Evolutionary conservation across 2,329 filamentous ascomycete species (phyloP).

Genomic region (Periglandula ipomoeae): DNA sequence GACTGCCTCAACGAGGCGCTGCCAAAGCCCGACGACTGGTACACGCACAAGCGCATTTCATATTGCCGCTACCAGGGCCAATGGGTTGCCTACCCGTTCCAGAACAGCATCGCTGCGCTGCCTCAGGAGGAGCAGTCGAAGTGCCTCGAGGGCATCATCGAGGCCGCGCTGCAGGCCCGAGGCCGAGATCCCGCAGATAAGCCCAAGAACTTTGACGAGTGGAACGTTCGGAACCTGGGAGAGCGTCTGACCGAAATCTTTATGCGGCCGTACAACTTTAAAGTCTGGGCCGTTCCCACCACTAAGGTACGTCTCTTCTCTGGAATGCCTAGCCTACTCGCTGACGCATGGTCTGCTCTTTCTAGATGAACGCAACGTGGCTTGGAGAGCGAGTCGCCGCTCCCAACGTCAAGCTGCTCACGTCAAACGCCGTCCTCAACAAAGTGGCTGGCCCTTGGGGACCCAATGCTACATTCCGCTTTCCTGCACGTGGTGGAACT

Average conservation of each 20-base stretch:
- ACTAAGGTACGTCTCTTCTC: neutral
- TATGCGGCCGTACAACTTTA: neutral
- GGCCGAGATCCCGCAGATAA: too few species aligned
- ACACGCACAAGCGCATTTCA: slow-evolving; percentile 94
- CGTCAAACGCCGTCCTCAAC: neutral
- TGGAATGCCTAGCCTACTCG: neutral
- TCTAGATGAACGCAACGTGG: neutral
- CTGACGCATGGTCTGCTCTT: too few species aligned
- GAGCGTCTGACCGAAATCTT: neutral
- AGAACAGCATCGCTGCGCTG: slow-evolving; percentile 99
- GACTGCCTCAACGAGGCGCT: slow-evolving; percentile 97
- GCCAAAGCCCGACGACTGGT: slow-evolving; percentile 92
- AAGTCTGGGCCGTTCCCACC: neutral
- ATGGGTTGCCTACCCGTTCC: slow-evolving; percentile 99
- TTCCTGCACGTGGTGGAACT: neutral
- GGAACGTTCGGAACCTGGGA: neutral
- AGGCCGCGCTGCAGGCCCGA: neutral
- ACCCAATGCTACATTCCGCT: neutral
- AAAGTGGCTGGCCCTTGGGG: neutral
- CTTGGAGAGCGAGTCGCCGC: neutral
- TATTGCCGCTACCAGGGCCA: slow-evolving; percentile 94
- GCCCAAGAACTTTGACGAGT: neutral
- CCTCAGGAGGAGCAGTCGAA: slow-evolving; percentile 94
- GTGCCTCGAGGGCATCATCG: slow-evolving; percentile 87
- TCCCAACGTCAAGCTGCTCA: neutral